Evolutionary conservation across 768 basidiomycete species (phyloP).

Genomic region (Cystofilobasidium capitatum): DNA sequence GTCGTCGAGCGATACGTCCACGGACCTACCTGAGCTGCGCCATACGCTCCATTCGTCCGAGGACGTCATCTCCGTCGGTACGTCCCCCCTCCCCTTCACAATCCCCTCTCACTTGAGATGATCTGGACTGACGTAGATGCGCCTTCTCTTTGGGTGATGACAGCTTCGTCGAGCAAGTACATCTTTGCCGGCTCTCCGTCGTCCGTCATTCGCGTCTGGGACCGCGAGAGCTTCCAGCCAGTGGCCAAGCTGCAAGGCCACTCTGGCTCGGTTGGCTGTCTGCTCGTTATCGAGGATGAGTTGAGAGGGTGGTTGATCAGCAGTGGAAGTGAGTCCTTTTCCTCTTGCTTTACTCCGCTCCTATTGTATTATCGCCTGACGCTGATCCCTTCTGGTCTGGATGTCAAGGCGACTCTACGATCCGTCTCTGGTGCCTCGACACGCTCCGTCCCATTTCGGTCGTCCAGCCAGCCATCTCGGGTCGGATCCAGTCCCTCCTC

Average conservation of each 20-base stretch:
- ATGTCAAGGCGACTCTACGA: slow-evolving; percentile 17
- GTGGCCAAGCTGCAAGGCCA: slow-evolving; percentile 13
- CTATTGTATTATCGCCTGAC: background rate
- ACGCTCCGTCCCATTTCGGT: slow-evolving; percentile 7
- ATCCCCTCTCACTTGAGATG: background rate
- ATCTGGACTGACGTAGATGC: too few relatives aligned
- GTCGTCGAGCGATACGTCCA: background rate
- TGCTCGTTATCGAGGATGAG: slow-evolving; percentile 18
- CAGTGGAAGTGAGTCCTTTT: slow-evolving; percentile 15
- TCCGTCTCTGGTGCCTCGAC: slow-evolving; percentile 22
- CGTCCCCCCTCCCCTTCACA: background rate
- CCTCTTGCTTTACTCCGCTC: too few relatives aligned
- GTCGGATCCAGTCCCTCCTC: slow-evolving; percentile 17
- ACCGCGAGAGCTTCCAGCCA: slow-evolving; percentile 6
- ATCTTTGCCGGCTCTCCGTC: slow-evolving; percentile 24
- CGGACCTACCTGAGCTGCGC: slow-evolving; percentile 6
- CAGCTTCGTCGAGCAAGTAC: slow-evolving; percentile 5
- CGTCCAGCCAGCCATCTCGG: slow-evolving; percentile 16
- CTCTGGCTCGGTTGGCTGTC: slow-evolving; percentile 10
- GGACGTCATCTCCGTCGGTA: slow-evolving; percentile 19
- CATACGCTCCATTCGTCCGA: slow-evolving; percentile 15
- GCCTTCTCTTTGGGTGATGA: background rate
- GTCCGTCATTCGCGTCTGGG: slow-evolving; percentile 20
- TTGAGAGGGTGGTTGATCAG: slow-evolving; percentile 19
- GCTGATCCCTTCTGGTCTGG: background rate